phyloP scores from a whole-genome alignment of 148 eudicot species.

The Arctostaphylos glauca region DNA sequence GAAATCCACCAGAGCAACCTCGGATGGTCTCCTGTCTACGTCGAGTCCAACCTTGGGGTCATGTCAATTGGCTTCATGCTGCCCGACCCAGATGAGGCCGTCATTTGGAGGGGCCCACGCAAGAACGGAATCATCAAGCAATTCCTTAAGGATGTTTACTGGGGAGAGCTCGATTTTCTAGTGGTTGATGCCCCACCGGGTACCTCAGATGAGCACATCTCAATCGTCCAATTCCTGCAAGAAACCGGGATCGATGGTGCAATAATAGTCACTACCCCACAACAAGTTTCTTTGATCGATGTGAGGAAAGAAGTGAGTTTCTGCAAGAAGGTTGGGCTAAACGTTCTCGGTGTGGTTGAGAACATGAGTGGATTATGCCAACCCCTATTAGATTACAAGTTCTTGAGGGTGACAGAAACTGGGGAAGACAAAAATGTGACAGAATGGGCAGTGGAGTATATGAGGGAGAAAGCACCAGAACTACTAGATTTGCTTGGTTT shows the following conservation, averaged over 20 bases:
- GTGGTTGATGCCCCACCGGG: constrained; percentile 98
- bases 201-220: constrained; percentile 86
- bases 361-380: constrained; percentile 90
- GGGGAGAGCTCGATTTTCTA: constrained; percentile 90
- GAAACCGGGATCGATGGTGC: constrained; percentile 84
- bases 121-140: constrained; percentile 85
- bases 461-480: constrained; percentile 76
- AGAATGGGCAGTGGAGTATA: constrained; percentile 45
- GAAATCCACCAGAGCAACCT: constrained; percentile 92
- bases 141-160: constrained; percentile 76
- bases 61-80: constrained; percentile 98
- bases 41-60: constrained; percentile 92
- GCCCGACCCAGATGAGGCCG: constrained; percentile 82
- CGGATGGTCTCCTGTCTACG: constrained; percentile 95
- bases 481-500: constrained; percentile 49
- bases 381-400: constrained; percentile 50
- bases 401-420: constrained; percentile 36
- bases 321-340: constrained; percentile 77
- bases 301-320: constrained; percentile 83
- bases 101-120: constrained; percentile 96
- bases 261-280: constrained; percentile 87
- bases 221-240: constrained; percentile 75
- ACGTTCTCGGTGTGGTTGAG: constrained; percentile 86
- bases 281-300: constrained; percentile 84
- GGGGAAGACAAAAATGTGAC: constrained; percentile 66